These are phyloP conservation scores for Coniochaeta pulveracea DNA, from an alignment of 2,329 filamentous ascomycete genomes.

Conservation along the genomic window DNA sequence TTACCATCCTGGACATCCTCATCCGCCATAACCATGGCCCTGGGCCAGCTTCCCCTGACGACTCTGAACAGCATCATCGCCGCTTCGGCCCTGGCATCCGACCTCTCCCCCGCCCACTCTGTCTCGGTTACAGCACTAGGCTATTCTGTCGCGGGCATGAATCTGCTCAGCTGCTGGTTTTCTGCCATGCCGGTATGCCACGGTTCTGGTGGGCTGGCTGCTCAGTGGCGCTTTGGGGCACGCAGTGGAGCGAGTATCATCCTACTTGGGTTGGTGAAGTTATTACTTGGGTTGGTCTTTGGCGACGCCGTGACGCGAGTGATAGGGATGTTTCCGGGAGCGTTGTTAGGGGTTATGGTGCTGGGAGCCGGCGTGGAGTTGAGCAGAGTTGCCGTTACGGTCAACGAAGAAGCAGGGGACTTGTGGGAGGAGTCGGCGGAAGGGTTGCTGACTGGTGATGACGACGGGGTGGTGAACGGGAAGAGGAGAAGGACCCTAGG, in stretches of 20 bases:
- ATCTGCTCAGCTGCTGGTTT: slow-evolving; percentile 79
- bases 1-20: too few species aligned
- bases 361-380: slow-evolving; percentile 82
- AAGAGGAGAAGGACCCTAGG: slow-evolving; percentile 41
- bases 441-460: slow-evolving; percentile 20
- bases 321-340: slow-evolving; percentile 61
- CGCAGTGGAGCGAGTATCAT: slow-evolving; percentile 78
- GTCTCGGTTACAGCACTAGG: slow-evolving; percentile 62
- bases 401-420: slow-evolving; percentile 61
- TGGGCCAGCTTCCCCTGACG: slow-evolving; percentile 84
- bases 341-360: slow-evolving; percentile 77
- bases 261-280: slow-evolving; percentile 64
- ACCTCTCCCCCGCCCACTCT: slow-evolving; percentile 60
- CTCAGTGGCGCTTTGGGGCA: slow-evolving; percentile 84
- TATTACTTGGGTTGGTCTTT: slow-evolving; percentile 64
- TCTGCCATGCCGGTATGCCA: slow-evolving; percentile 94
- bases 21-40: too few species aligned
- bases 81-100: slow-evolving; percentile 65
- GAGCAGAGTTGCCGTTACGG: slow-evolving; percentile 69
- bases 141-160: slow-evolving; percentile 73
- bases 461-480: slow-evolving; percentile 11
- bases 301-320: slow-evolving; percentile 63
- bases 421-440: slow-evolving; percentile 43
- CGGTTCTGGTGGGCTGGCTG: slow-evolving; percentile 81
- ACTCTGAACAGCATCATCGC: slow-evolving; percentile 89